Conservation (phyloP, 306 rosid species). For the Acacia confusa region DNA sequence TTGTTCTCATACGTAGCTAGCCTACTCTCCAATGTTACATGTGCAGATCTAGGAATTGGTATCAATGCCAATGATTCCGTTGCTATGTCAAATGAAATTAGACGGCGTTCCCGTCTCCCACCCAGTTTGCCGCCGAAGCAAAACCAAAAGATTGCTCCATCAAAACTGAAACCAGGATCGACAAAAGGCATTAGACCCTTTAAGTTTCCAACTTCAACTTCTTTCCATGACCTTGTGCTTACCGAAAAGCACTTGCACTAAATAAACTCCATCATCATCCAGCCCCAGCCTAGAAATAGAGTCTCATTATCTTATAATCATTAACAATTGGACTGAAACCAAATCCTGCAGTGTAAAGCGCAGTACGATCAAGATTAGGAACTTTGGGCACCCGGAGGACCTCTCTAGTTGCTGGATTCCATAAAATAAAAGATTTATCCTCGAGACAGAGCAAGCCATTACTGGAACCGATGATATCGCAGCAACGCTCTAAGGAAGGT, state of each 20-base stretch:
- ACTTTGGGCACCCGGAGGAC: neutral
- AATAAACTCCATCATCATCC: no score
- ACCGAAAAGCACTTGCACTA: neutral
- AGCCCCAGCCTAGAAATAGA: neutral
- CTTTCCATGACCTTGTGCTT: neutral
- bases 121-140: no score
- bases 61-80: neutral
- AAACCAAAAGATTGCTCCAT: neutral
- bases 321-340: neutral
- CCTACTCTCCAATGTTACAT: rapidly evolving
- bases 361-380: rapidly evolving
- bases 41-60: neutral
- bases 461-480: no score
- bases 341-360: neutral
- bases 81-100: neutral
- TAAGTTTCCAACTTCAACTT: neutral
- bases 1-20: neutral
- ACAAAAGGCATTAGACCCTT: neutral
- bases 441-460: neutral
- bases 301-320: neutral
- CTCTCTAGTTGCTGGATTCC: neutral
- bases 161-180: neutral
- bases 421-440: neutral
- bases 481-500: no score
- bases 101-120: no score